phyloP scores from a whole-genome alignment of 805 yeast genomes.

The Hermanozyma aechmeae region DNA sequence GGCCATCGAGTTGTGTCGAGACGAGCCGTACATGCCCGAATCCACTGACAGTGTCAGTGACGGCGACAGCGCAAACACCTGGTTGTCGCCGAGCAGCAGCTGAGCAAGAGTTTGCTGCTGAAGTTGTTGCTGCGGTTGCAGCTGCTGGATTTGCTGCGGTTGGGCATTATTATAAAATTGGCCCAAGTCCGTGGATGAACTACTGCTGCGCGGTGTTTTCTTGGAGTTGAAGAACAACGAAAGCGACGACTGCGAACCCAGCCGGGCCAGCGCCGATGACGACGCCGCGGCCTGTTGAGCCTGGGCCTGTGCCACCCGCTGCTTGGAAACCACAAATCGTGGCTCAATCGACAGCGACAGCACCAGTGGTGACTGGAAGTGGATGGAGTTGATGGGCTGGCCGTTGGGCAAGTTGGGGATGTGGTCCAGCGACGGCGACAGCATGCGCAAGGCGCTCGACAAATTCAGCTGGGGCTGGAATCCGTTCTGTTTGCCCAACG shows the following conservation, averaged over 20 bases:
- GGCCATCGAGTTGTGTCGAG: slow-evolving; percentile 73
- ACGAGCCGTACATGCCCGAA: slow-evolving; percentile 13
- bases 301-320: slow-evolving; percentile 50
- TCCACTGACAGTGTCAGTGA: slow-evolving; percentile 28
- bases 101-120: slow-evolving; percentile 4
- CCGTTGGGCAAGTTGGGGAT: slow-evolving; percentile 48
- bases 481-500: slow-evolving; percentile 4
- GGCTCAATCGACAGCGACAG: slow-evolving; percentile 61
- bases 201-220: slow-evolving; percentile 20
- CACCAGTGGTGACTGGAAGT: slow-evolving; percentile 64
- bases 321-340: slow-evolving; percentile 75
- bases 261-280: slow-evolving; percentile 22
- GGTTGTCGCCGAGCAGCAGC: slow-evolving; percentile 4
- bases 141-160: slow-evolving; percentile 17
- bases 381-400: slow-evolving; percentile 50
- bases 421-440: slow-evolving; percentile 15
- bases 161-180: slow-evolving; percentile 19
- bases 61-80: slow-evolving; percentile 18
- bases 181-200: slow-evolving; percentile 31
- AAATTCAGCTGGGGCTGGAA: slow-evolving; percentile 3
- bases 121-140: too few species aligned
- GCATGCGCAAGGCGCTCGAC: slow-evolving; percentile 7
- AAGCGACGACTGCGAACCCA: slow-evolving; percentile 38
- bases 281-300: slow-evolving; percentile 26
- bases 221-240: slow-evolving; percentile 38